Evolutionary conservation across 768 basidiomycete species (phyloP).

Genomic region (Leccinum imitatum): DNA sequence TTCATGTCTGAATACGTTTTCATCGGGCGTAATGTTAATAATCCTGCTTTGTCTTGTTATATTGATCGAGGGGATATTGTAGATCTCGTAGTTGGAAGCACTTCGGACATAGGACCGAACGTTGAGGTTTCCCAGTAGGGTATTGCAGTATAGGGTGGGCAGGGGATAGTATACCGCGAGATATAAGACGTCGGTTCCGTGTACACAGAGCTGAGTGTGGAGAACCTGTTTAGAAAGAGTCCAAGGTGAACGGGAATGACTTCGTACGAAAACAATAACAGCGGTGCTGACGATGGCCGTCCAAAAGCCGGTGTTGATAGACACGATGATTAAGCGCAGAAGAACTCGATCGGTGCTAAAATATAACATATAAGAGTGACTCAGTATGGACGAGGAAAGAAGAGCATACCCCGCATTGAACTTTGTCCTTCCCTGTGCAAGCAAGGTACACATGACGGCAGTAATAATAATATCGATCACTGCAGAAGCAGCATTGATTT

Average conservation of each 20-base stretch:
- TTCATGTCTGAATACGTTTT: background rate
- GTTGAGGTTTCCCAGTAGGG: background rate
- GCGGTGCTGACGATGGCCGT: background rate
- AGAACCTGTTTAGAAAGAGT: background rate
- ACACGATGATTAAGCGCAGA: background rate
- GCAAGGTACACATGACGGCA: background rate
- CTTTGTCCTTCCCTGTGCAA: background rate
- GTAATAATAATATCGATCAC: background rate
- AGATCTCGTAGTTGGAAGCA: background rate
- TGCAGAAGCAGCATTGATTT: background rate
- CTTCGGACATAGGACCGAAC: background rate
- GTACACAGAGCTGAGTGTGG: background rate
- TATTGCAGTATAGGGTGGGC: background rate
- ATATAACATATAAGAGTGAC: background rate
- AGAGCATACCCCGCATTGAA: background rate
- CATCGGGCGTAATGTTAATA: background rate
- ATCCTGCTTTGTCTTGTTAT: background rate
- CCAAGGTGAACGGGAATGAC: background rate
- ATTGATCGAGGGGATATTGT: background rate
- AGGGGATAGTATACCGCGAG: background rate
- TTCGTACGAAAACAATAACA: background rate
- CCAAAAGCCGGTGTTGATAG: slow-evolving; percentile 1
- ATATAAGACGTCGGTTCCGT: background rate
- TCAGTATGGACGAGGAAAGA: background rate
- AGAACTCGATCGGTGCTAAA: background rate